Evolutionary conservation across 2,329 filamentous ascomycete genomes (phyloP), one percentile per base, ranked within the genome.

Genomic region (Parasarocladium wereldwijsianum): DNA sequence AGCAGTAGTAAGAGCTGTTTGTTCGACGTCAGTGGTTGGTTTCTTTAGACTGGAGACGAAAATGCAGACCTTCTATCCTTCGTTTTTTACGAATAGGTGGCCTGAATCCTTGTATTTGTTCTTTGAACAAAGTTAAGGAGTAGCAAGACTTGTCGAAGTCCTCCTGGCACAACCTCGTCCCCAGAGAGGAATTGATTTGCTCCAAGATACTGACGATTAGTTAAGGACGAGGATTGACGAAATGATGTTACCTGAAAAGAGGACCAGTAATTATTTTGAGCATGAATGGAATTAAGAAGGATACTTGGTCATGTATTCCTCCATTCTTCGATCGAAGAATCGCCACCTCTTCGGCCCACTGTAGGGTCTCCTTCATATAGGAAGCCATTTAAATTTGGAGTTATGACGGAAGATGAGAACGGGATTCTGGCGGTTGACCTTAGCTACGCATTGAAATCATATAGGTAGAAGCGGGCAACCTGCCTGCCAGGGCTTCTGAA

Each of bases 211-310:
- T 12, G 7, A 7, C 23, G n/a, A 13, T 24, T 12, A 24, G 23
- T 12, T 7, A 13, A 7, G 23, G 23, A 24, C n/a, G n/a, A 11
- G 23, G 15, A 24, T 7, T 24, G n/a, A 24, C 15, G n/a, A 24
- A 7, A 12, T 24, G n/a, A 6, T 24, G 11, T 24, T 12, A 24
- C 23, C n/a, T 24, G 15, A 12, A 24, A 24, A 24, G 23, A 7
- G 23, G n/a, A 7, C 23, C 23, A 13, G 23, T 24, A 12, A 24
- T 24, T 24, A 24, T 24, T 24, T 24, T 24, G 23, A 24, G 23
- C 23, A 24, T 24, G 23, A 24, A 24, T 24, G 23, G 23, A 24
- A 24, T 13, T 24, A 13, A 24, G 23, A 24, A 24, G 23, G 23
- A 24, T 12, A 24, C n/a, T 24, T 24, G 23, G n/a, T 24, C 23